Evolutionary conservation across 139 green algal species (phyloP), one percentile per base, ranked within the genome.

Genomic region (Trebouxia sp.): DNA sequence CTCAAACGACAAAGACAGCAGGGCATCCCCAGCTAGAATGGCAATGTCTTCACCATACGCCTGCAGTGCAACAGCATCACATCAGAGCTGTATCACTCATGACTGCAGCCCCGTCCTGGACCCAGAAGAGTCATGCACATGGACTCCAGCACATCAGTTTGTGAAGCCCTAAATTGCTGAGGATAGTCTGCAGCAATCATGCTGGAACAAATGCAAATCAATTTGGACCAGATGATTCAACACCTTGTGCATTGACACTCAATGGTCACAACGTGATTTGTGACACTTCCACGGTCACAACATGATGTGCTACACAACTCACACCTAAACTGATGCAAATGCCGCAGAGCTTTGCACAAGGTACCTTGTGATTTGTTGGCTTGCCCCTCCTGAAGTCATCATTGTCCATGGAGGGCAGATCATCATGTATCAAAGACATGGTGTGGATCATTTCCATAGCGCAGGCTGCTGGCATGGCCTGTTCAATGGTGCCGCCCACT

Each of bases 371-470:
- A 86, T 95, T 97, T 67, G 96, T 98, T 67, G 94, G 96, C 80
- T 94, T 90, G 15, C 95, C 96, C 32, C 94, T 84, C 30, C 97
- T 82, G 88, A 99, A 99, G 89, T 99, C 95, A 82, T 99, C 97
- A 79, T 99, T 98, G 91, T 99, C 97, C 80, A 99, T 98, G 51
- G 88, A 92, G 15, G 97, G 97, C 75, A 99, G 89, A 87, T 99
- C 97, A 43, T 80, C 80, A 53, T 84, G 69, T 45, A 84, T 80
- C 11, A 84, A 53, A 0, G 70, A 84, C 97, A 99, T 99, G 28
- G 95, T 99, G 92, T 99, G 97, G 51, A 99, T 92, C 92, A 99
- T 98, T 84, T 99, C 96, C 89, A 99, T 90, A 39, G 96, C 95
- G 80, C 95, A 98, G 8, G 97, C 97, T 28, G 96, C 89, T 15